phyloP scores from a whole-genome alignment of 2,329 filamentous ascomycete species.

The Arachnomyces sp. region DNA sequence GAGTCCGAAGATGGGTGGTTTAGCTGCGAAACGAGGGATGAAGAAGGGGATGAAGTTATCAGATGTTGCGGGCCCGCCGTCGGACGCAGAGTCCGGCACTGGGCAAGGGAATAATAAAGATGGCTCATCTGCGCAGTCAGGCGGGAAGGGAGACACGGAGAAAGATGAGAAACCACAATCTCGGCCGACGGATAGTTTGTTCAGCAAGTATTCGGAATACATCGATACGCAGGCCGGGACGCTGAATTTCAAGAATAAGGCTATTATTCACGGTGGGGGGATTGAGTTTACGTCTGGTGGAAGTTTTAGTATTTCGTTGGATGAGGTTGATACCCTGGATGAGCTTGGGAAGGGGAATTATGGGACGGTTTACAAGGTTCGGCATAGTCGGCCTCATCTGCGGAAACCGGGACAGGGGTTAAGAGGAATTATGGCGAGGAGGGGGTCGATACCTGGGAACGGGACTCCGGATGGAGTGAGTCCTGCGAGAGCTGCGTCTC shows the following conservation, averaged over 20 bases:
- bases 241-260: constrained; percentile 86
- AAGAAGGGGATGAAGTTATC: constrained; percentile 42
- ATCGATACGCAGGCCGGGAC: constrained; percentile 88
- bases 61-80: constrained; percentile 40
- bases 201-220: constrained; percentile 68
- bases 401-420: constrained; percentile 52
- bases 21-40: constrained; percentile 40
- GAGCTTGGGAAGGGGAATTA: constrained; percentile 98
- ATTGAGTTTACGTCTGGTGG: constrained; percentile 88
- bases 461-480: constrained; percentile 13
- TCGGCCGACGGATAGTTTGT: constrained; percentile 23
- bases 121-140: constrained; percentile 2
- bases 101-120: constrained; percentile 13
- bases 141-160: constrained; percentile 8
- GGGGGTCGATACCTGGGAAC: constrained; percentile 38
- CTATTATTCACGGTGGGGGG: constrained; percentile 76
- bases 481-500: constrained; percentile 8
- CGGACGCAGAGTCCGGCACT: constrained; percentile 40
- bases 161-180: not conserved
- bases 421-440: constrained; percentile 46
- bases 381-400: constrained; percentile 65
- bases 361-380: constrained; percentile 93
- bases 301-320: constrained; percentile 86
- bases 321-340: constrained; percentile 86
- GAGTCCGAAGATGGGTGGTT: constrained; percentile 35